Evolutionary conservation across 768 basidiomycete species (phyloP), one percentile per base, ranked within the genome.

Genomic region (Naganishia antarctica): DNA sequence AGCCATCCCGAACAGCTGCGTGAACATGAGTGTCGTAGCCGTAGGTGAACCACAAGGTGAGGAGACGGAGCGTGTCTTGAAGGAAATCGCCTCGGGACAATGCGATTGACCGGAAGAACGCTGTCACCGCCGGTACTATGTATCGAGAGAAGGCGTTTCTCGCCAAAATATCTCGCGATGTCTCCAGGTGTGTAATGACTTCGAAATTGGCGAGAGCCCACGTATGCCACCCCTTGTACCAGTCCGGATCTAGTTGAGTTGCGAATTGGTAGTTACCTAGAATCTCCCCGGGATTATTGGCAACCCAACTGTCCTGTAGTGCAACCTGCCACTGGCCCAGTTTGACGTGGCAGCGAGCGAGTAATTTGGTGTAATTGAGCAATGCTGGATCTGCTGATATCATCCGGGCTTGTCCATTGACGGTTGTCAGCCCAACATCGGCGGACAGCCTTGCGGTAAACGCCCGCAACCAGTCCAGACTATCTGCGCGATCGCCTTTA

Each of bases 141-240:
- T 96, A 90, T 2, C 84, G 83, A 18, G 87, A 86, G 58, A 96
- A 82, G 26, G 66, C 66, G 29, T 66, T 49, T 26, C 49, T 83
- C 83, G 12, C 87, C 74, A 60, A n/a, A 12, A 63, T 51, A 26
- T 46, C 51, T 41, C 51, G 83, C 48, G 80, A 85, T 45, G 79
- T 82, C 74, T 94, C 91, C 71, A 94, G 80, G 70, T 87, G 84
- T 28, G 83, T 82, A 66, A 98, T 86, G 67, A 97, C 90, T 61
- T 97, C 91, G 68, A 96, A 93, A 77, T 98, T 97, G 3, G 92
- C 88, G 60, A 98, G 81, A 1, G 96, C 94, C 91, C 92, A 99
- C 0, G 91, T 91, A 73, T 99, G 96, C 93, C 93, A 98, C 18
- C 94, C 96, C 75, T 99, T 97, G 78, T 97, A 97, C 96, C 96